Conservation (phyloP, 2,329 filamentous ascomycete species). For the Trichoderma lentiforme region DNA sequence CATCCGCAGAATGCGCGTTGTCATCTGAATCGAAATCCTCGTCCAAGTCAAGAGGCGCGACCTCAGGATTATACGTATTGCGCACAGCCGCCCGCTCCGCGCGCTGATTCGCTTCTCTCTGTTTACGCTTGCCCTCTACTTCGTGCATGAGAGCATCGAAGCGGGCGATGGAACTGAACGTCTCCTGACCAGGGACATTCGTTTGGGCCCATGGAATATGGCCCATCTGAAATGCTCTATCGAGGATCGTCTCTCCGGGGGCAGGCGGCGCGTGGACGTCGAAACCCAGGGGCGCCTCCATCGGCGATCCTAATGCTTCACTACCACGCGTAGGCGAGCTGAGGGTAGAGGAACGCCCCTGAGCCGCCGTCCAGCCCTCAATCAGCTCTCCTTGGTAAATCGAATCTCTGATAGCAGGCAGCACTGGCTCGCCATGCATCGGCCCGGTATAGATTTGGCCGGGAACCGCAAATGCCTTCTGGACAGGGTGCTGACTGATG, state of each 20-base stretch:
- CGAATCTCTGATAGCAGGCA: constrained; percentile 48
- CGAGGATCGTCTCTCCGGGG: constrained; percentile 63
- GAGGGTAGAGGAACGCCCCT: constrained; percentile 56
- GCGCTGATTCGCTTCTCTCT: constrained; percentile 35
- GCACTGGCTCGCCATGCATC: constrained; percentile 54
- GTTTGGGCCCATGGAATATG: constrained; percentile 59
- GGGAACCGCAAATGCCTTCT: constrained; percentile 37
- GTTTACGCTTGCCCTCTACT: constrained; percentile 49
- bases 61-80: constrained; percentile 48
- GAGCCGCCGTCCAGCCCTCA: constrained; percentile 59
- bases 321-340: constrained; percentile 55
- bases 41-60: constrained; percentile 37
- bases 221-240: constrained; percentile 61
- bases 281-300: constrained; percentile 36
- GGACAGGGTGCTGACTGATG: constrained; percentile 39
- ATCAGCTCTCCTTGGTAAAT: constrained; percentile 55
- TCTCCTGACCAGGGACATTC: constrained; percentile 55
- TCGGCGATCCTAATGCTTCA: constrained; percentile 53
- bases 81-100: constrained; percentile 37
- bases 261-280: constrained; percentile 50
- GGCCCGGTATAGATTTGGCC: constrained; percentile 50
- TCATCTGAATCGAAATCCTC: constrained; percentile 40
- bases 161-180: constrained; percentile 60
- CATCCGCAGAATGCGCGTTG: constrained; percentile 37
- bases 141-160: constrained; percentile 66